Base-by-base conservation (phyloP, 805 yeast species). In the Kluyveromyces wickerhamii region DNA sequence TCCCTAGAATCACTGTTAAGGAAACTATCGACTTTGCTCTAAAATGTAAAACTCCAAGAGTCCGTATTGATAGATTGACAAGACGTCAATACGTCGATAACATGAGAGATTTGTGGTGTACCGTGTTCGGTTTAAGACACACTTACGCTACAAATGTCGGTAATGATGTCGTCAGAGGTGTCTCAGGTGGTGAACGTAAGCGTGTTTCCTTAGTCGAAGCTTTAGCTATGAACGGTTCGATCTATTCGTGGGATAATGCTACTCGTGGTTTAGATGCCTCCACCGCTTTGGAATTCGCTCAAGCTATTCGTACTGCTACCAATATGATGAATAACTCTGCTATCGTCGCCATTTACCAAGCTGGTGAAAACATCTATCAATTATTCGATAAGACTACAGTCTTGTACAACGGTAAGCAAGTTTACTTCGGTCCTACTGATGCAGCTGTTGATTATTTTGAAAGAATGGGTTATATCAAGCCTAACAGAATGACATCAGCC, bases 161-260 rank as follows among this genome's bases (percentile, higher is more conserved):
- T 52, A 72, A 74, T 48, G 83, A 77, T 52, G 72, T 69, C 37
- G 74, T 77, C 12, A 66, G 82, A 55, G 84, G 84, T 57, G 74
- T 77, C 29, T 75, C 82, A 22, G 84, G 84, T 49, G 84, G 84
- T 59, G 81, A 77, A 60, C 62, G 84, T 47, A 77, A 77, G 59
- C 72, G 84, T 62, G 82, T 77, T 16, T 74, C 82, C 4, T 69
- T 77, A 45, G 83, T 79, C 3, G 84, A 77, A 55, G 80, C 73
- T 3, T 66, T 72, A 47, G 66, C 71, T 21, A 62, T 70, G 49
- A 64, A 71, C 35, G 77, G 72, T 7, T 60, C 72, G 5, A 62
- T 75, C 15, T 74, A 65, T 44, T 74, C 80, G 42, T 77, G 77
- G 72, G 84, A 77, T 59, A 77, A 77, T 46, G 78, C 82, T 16